phyloP scores from a whole-genome alignment of 1,139 yeast species.

The Diutina sp. region DNA sequence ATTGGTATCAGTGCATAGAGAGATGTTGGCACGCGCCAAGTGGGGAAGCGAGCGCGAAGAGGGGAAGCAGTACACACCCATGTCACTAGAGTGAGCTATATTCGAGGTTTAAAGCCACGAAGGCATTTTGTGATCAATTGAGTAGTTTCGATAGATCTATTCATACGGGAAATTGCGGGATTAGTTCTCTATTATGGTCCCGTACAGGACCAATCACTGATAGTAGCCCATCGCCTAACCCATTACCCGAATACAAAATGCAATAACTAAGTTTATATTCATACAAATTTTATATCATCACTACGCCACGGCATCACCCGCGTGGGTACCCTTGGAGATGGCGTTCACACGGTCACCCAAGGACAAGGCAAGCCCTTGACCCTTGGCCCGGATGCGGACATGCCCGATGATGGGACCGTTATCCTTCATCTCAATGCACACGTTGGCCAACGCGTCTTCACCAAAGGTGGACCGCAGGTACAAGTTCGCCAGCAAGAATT shows the following conservation, averaged over 20 bases:
- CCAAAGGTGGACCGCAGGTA: slow-evolving; percentile 93
- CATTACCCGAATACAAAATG: too few species aligned
- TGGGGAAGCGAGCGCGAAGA: neutral
- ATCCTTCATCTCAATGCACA: slow-evolving; percentile 76
- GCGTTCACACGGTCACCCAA: slow-evolving; percentile 90
- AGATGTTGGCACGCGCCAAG: neutral
- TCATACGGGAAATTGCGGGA: neutral
- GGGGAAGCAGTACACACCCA: neutral
- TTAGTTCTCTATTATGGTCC: too few species aligned
- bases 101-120: too few species aligned
- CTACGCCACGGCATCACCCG: neutral
- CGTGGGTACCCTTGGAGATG: slow-evolving; percentile 12
- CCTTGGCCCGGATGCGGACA: slow-evolving; percentile 93
- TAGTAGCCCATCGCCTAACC: too few species aligned
- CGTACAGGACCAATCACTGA: too few species aligned
- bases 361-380: slow-evolving; percentile 92
- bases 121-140: too few species aligned
- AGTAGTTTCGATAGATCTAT: too few species aligned
- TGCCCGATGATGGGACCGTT: slow-evolving; percentile 82
- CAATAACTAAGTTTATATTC: neutral
- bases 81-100: too few species aligned
- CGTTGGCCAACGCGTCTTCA: slow-evolving; percentile 93
- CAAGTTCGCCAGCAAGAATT: slow-evolving; percentile 86
- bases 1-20: neutral
- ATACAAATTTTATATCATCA: neutral